These are phyloP conservation scores for Phaseolus coccineus DNA, from an alignment of 331 rosid species.

Conservation along the genomic window DNA sequence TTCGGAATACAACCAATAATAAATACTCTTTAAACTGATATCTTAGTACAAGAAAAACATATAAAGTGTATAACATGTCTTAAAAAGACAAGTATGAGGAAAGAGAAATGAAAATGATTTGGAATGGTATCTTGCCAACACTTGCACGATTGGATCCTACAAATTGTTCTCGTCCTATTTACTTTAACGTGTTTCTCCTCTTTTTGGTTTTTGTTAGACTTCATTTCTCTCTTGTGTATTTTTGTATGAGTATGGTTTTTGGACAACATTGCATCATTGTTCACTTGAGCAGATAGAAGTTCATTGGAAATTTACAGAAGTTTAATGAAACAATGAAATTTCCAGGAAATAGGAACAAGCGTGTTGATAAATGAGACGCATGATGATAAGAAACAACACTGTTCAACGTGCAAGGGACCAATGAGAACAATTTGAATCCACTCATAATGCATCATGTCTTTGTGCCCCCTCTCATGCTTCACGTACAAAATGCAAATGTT, in stretches of 20 bases:
- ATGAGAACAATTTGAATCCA: constrained; percentile 45
- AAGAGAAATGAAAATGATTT: background rate
- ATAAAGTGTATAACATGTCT: background rate
- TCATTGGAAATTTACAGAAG: background rate
- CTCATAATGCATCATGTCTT: constrained; percentile 40
- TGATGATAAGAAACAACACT: constrained; percentile 41
- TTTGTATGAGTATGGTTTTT: background rate
- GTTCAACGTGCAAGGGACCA: constrained; percentile 47
- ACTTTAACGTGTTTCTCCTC: background rate
- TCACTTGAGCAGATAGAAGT: background rate
- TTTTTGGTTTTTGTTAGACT: background rate
- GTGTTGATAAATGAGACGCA: constrained; percentile 12
- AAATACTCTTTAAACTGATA: too few relatives aligned
- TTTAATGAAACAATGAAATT: background rate
- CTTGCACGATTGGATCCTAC: background rate
- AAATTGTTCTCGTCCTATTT: background rate
- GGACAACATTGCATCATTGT: background rate
- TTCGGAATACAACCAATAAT: too few relatives aligned
- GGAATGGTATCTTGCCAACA: constrained; percentile 9
- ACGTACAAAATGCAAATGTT: constrained; percentile 18
- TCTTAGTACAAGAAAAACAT: too few relatives aligned
- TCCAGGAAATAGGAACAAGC: background rate
- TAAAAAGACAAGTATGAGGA: background rate
- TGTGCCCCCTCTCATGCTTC: constrained; percentile 38
- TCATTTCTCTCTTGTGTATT: background rate